Conservation (phyloP, 805 yeast species). For the Phaffomyces antillensis region DNA sequence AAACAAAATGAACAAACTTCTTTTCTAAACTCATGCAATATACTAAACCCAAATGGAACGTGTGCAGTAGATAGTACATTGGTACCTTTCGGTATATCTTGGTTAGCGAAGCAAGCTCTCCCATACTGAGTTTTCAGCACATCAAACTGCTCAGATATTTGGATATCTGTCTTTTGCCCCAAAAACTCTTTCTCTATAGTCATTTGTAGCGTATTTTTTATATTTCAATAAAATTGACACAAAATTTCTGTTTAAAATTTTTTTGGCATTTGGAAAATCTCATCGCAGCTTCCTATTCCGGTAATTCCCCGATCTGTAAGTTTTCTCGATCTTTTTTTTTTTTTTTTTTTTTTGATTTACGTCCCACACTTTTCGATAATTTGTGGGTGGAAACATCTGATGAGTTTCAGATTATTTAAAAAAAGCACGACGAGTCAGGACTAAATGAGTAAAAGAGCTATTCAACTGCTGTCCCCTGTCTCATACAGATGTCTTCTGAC, state of each 20-base stretch:
- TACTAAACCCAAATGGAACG: slow-evolving; percentile 42
- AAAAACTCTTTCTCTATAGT: not conserved
- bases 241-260: not conserved
- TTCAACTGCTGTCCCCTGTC: slow-evolving; percentile 19
- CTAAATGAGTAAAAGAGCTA: slow-evolving; percentile 21
- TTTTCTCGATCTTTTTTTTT: not conserved
- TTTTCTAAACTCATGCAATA: slow-evolving; percentile 47
- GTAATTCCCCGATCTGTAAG: not conserved
- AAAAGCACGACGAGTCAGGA: not conserved
- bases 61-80: slow-evolving; percentile 30
- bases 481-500: slow-evolving; percentile 19
- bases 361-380: not conserved
- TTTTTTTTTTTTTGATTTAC: not conserved
- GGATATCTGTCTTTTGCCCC: slow-evolving; percentile 5
- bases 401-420: too few relatives aligned
- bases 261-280: not conserved
- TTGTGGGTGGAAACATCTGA: too few relatives aligned
- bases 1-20: slow-evolving; percentile 57
- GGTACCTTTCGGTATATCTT: slow-evolving; percentile 34
- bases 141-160: slow-evolving; percentile 27
- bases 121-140: slow-evolving; percentile 41
- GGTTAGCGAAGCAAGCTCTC: slow-evolving; percentile 52
- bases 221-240: not conserved
- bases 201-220: not conserved
- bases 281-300: not conserved